A percentile compares a stretch with the other conserved stretches of the same genome.
Evolutionary conservation across 1,284 basidiomycete species (phyloP).

Genomic region (Phellopilus nigrolimitatus): DNA sequence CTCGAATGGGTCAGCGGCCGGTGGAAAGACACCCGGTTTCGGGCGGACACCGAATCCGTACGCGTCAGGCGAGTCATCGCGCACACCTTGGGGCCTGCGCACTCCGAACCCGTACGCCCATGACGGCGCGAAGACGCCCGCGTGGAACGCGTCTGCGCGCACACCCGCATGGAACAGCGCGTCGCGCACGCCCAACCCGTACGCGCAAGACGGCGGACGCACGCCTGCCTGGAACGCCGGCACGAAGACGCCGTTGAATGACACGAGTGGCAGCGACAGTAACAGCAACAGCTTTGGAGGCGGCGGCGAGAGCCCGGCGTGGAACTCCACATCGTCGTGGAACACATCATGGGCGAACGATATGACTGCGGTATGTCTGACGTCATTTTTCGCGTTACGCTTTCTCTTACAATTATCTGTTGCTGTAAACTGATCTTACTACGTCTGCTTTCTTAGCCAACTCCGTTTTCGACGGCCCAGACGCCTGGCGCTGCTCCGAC

Average conservation of each 20-base stretch:
- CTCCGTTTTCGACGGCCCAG: slow-evolving; percentile 11
- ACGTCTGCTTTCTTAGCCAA: slow-evolving; percentile 1
- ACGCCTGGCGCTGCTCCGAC: no score
- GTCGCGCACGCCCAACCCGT: slow-evolving; percentile 69
- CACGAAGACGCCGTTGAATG: slow-evolving; percentile 32
- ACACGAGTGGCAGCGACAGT: slow-evolving; percentile 30
- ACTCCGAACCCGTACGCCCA: slow-evolving; percentile 57
- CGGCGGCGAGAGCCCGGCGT: slow-evolving; percentile 34
- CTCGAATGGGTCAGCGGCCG: no score
- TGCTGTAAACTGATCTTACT: not conserved
- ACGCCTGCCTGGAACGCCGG: slow-evolving; percentile 57
- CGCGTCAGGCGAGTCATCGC: slow-evolving; percentile 16
- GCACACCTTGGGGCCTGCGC: slow-evolving; percentile 41
- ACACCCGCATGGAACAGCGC: slow-evolving; percentile 59
- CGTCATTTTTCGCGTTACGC: not conserved
- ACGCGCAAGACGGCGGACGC: slow-evolving; percentile 44
- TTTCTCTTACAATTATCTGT: not conserved
- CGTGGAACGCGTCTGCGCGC: slow-evolving; percentile 31
- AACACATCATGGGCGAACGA: slow-evolving; percentile 6
- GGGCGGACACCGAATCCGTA: slow-evolving; percentile 18
- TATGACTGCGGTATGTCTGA: slow-evolving; percentile 8
- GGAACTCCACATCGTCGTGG: slow-evolving; percentile 13
- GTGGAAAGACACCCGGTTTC: slow-evolving; percentile 32
- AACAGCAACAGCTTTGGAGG: slow-evolving; percentile 44
- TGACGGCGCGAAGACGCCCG: slow-evolving; percentile 32